A percentile compares a stretch with the other conserved stretches of the same genome.
phyloP scores from a whole-genome alignment of 768 basidiomycete species.

The Termitomyces sp. region DNA sequence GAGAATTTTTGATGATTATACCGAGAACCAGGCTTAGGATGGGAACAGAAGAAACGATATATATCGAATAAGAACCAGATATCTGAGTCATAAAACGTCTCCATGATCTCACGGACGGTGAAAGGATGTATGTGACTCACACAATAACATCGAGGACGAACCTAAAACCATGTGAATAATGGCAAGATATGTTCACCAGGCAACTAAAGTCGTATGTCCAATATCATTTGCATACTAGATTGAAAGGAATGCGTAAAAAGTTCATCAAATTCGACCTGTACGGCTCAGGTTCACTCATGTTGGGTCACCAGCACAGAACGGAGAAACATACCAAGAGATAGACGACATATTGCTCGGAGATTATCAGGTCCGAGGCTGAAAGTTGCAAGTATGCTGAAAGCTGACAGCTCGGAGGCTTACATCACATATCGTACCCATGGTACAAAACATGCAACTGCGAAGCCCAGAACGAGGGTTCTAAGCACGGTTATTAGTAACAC shows the following conservation, averaged over 20 bases:
- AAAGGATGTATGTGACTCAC: slow-evolving; percentile 28
- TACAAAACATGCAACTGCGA: slow-evolving; percentile 71
- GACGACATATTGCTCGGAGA: slow-evolving; percentile 78
- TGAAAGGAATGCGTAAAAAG: slow-evolving; percentile 63
- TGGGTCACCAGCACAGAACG: slow-evolving; percentile 79
- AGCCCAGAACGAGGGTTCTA: slow-evolving; percentile 77
- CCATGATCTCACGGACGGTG: neutral
- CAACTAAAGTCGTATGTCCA: slow-evolving; percentile 70
- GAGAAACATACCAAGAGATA: slow-evolving; percentile 69
- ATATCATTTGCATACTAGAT: slow-evolving; percentile 72
- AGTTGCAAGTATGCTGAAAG: slow-evolving; percentile 16
- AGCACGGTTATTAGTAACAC: neutral
- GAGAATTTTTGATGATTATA: slow-evolving; percentile 75
- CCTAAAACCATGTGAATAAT: slow-evolving; percentile 19
- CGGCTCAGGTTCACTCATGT: slow-evolving; percentile 74
- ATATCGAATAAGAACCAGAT: slow-evolving; percentile 38
- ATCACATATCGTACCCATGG: slow-evolving; percentile 86
- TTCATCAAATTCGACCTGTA: slow-evolving; percentile 79
- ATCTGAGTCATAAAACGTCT: slow-evolving; percentile 19
- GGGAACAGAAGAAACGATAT: neutral
- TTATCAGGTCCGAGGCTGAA: slow-evolving; percentile 72
- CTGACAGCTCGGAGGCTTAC: slow-evolving; percentile 27
- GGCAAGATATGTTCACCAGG: slow-evolving; percentile 42
- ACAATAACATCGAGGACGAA: slow-evolving; percentile 79
- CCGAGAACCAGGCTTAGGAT: slow-evolving; percentile 47